Evolutionary conservation across 129 eudicot species (phyloP).

Genomic region (Arctium minus): DNA sequence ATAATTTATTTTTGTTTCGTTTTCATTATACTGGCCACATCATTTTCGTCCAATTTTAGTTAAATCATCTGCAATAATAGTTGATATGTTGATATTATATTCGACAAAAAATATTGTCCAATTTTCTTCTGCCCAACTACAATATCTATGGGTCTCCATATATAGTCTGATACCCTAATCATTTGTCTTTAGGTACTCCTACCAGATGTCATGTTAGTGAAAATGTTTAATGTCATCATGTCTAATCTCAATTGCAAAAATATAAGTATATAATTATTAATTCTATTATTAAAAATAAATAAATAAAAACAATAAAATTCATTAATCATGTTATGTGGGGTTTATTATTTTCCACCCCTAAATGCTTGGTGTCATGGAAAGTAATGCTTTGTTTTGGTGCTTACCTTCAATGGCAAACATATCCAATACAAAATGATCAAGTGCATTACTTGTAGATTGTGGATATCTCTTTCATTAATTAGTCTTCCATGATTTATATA

Average conservation of each 20-base stretch:
- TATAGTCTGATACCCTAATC: no score
- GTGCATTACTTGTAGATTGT: slow-evolving; percentile 32
- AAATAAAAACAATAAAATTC: not conserved
- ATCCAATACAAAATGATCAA: slow-evolving; percentile 14
- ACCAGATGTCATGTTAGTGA: no score
- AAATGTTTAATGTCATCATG: not conserved
- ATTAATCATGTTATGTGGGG: not conserved
- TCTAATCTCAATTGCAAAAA: not conserved
- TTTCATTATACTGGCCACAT: no score
- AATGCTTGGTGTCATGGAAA: slow-evolving; percentile 35
- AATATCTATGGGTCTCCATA: no score
- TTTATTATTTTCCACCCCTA: not conserved
- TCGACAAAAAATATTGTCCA: no score
- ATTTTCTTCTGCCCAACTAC: not conserved
- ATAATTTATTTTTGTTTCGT: not conserved
- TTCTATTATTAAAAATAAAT: not conserved
- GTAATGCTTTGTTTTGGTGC: slow-evolving; percentile 36
- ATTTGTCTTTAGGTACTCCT: no score
- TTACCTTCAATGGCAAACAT: slow-evolving; percentile 25
- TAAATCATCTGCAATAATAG: not conserved
- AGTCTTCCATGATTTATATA: slow-evolving; percentile 3
- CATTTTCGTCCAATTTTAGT: no score
- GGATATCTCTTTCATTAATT: slow-evolving; percentile 15
- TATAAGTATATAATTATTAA: not conserved
- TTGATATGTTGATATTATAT: no score